These are phyloP conservation scores for Quaeritorhiza haematococci DNA, from an alignment of 371 early-diverging fungal genomes.

Conservation along the genomic window DNA sequence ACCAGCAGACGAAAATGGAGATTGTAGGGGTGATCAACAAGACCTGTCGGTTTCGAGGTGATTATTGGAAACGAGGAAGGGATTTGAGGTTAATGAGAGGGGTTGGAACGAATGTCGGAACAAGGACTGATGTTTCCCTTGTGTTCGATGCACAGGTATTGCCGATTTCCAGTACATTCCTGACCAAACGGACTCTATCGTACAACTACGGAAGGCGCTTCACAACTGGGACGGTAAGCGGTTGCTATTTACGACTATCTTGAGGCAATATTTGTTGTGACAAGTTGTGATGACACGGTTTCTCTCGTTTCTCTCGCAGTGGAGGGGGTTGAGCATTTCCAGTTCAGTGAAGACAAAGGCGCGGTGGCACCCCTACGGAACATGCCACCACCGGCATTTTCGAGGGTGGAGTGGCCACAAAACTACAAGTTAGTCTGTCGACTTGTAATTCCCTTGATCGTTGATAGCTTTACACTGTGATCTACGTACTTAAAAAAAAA, in stretches of 20 bases:
- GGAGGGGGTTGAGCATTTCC: constrained; percentile 32
- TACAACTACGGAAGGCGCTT: constrained; percentile 34
- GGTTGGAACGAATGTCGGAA: constrained; percentile 23
- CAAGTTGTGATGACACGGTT: too few relatives aligned
- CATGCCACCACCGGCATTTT: constrained; percentile 56
- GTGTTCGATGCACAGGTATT: constrained; percentile 41
- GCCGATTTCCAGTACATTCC: constrained; percentile 56
- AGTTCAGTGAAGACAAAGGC: constrained; percentile 27
- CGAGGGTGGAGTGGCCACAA: constrained; percentile 40
- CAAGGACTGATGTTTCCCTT: too few relatives aligned
- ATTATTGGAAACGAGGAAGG: neutral
- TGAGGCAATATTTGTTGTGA: too few relatives aligned
- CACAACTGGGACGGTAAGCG: constrained; percentile 37
- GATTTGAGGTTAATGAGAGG: neutral
- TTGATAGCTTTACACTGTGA: too few relatives aligned
- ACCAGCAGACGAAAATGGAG: constrained; percentile 34
- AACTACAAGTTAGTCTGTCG: constrained; percentile 40
- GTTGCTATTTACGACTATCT: too few relatives aligned
- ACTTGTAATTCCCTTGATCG: neutral
- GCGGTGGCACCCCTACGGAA: constrained; percentile 21
- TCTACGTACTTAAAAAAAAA: too few relatives aligned
- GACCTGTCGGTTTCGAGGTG: constrained; percentile 49
- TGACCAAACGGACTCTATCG: constrained; percentile 36
- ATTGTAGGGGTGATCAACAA: constrained; percentile 43
- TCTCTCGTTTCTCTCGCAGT: too few relatives aligned